Evolutionary conservation across 1,139 yeast species (phyloP).

Genomic region (Debaryomyces subglobosus): DNA sequence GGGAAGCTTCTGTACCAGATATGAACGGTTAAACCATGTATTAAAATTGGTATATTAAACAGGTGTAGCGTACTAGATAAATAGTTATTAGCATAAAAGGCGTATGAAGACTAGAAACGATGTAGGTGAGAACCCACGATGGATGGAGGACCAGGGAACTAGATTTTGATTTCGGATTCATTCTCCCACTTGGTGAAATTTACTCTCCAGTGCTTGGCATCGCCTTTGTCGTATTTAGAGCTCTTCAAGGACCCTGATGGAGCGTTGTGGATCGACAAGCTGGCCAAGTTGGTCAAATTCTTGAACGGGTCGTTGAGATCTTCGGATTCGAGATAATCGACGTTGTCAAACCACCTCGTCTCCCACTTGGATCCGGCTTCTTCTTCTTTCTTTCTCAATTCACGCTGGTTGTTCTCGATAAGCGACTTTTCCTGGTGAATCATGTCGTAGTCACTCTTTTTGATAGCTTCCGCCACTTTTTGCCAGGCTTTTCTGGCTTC

Average conservation of each 20-base stretch:
- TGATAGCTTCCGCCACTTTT: slow-evolving; percentile 86
- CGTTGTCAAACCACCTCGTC: slow-evolving; percentile 74
- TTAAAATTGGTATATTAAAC: background rate
- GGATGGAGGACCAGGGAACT: slow-evolving; percentile 2
- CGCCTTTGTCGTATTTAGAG: slow-evolving; percentile 53
- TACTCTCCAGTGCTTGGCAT: slow-evolving; percentile 72
- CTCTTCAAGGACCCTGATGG: slow-evolving; percentile 66
- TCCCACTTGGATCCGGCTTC: slow-evolving; percentile 68
- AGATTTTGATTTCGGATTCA: slow-evolving; percentile 59
- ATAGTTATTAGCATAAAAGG: background rate
- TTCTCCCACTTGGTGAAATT: slow-evolving; percentile 53
- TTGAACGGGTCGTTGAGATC: slow-evolving; percentile 46
- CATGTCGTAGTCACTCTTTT: slow-evolving; percentile 68
- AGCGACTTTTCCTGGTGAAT: slow-evolving; percentile 74
- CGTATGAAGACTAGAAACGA: background rate
- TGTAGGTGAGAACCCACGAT: background rate
- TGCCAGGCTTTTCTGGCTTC: slow-evolving; percentile 88
- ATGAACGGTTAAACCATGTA: background rate
- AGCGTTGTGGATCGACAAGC: slow-evolving; percentile 61
- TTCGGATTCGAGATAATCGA: slow-evolving; percentile 42
- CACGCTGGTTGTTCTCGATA: slow-evolving; percentile 84
- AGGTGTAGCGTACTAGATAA: background rate
- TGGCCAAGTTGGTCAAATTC: slow-evolving; percentile 54
- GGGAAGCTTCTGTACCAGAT: background rate
- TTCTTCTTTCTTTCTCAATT: slow-evolving; percentile 69